Percentiles rank a stretch among this genome's conserved stretches.
Conservation (phyloP, 2,329 filamentous ascomycete species). For the Juglanconis sp. region DNA sequence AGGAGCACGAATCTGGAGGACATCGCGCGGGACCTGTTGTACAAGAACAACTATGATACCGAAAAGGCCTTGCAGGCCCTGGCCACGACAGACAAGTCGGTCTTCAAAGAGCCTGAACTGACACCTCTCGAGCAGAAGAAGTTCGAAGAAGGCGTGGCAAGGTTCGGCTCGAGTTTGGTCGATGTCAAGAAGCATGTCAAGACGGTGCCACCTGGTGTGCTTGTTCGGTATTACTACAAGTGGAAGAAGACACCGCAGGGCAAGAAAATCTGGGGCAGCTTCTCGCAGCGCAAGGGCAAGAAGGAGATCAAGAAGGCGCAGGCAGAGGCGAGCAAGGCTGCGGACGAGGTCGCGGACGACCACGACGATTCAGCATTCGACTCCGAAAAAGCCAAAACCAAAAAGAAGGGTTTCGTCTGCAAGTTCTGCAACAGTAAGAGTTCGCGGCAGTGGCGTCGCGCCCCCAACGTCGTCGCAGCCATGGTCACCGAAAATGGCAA, state of each 20-base stretch:
- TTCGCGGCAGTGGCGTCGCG: constrained; percentile 88
- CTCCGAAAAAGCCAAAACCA: constrained; percentile 72
- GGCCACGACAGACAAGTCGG: constrained; percentile 62
- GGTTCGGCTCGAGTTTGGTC: constrained; percentile 87
- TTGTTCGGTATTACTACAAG: constrained; percentile 92
- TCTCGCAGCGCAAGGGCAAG: constrained; percentile 81
- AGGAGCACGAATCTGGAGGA: constrained; percentile 85
- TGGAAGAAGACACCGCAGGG: constrained; percentile 95
- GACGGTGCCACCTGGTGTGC: constrained; percentile 71
- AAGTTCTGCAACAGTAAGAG: constrained; percentile 83
- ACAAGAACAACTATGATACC: constrained; percentile 66
- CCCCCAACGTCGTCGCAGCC: constrained; percentile 72
- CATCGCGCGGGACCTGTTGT: constrained; percentile 73
- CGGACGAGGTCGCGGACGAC: constrained; percentile 90
- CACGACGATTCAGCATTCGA: constrained; percentile 96
- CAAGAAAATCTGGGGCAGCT: constrained; percentile 85
- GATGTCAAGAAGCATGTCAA: constrained; percentile 82
- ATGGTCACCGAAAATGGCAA: constrained; percentile 62
- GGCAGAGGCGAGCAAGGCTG: constrained; percentile 68
- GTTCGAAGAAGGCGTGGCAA: constrained; percentile 87
- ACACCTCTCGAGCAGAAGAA: constrained; percentile 76
- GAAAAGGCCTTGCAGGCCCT: constrained; percentile 70
- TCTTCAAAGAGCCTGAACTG: constrained; percentile 81
- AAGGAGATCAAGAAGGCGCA: constrained; percentile 77
- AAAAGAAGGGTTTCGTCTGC: constrained; percentile 84